Evolutionary conservation across 495 filamentous ascomycete genomes (phyloP), one percentile per base, ranked within the genome.

Genomic region (Penicillium dipodomyicola): DNA sequence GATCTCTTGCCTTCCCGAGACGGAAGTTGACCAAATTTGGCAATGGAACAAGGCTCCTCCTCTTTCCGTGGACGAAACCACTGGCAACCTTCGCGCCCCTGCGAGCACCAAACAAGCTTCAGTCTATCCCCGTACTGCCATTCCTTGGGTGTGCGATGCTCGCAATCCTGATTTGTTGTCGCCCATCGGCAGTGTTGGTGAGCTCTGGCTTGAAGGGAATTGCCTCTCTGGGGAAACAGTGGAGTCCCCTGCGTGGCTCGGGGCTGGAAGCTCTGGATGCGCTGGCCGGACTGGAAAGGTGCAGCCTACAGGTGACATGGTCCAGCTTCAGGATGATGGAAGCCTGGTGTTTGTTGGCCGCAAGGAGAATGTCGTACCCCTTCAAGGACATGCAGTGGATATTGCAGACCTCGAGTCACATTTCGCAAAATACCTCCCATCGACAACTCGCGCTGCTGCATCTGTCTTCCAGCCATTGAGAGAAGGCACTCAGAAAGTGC

Each of bases 1-100:
- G 22, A 68, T 76, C 12, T 72, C 70, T 17, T 75, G 65, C 32
- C 58, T 79, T 15, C 70, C 71, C 9, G 65, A 62, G 14, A 56
- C 52, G 1, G 75, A 79, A 48, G 48, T 72, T 54, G 59, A 65
- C 39, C 57, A 69, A 20, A 77, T 79, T 15, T 75, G 71, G 71
- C 20, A 65, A 32, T 75, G 70, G 67, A 79, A 79, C 45, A 42
- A 64, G 23, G 61, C 42, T 15, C 54, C 69, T 19, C 74, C 72
- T 8, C 53, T 69, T 23, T 58, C 64, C 1, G 48, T 70, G 3
- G 63, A 74, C 49, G 22, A 58, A 27, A 41, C 56, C 12, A 67
- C 67, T 0, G 58, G 60, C 8, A 67, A 46, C 14, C 63, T 73
- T 22, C 68, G 67, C 30, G 70, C 68, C 12, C 52, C 64, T 53